Percentiles rank a stretch among this genome's conserved stretches.
Conservation (phyloP, 495 filamentous ascomycete genomes). For the Aspergillus heteromorphus region DNA sequence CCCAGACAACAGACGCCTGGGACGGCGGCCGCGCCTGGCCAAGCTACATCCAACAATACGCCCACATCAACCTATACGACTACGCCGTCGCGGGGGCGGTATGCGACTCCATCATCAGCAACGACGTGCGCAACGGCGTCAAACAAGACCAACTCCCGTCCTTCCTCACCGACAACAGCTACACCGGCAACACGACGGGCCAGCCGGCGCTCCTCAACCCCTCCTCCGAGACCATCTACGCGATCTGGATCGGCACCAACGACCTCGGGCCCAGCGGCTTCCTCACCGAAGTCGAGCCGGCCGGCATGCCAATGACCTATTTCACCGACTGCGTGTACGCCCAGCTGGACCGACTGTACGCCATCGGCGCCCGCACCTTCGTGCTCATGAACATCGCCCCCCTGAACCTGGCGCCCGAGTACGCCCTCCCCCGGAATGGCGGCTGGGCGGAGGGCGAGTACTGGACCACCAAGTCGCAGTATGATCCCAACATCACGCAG, state of each 20-base stretch:
- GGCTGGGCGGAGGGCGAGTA: constrained; percentile 48
- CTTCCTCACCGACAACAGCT: constrained; percentile 53
- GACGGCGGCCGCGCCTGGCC: constrained; percentile 59
- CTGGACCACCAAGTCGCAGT: constrained; percentile 50
- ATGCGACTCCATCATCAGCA: constrained; percentile 51
- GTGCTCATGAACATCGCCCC: constrained; percentile 61
- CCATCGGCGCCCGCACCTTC: constrained; percentile 59
- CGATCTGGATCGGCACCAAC: constrained; percentile 74
- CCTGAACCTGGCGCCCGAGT: constrained; percentile 55
- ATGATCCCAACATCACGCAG: constrained; percentile 45
- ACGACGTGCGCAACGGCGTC: constrained; percentile 58
- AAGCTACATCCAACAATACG: constrained; percentile 52
- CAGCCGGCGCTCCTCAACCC: constrained; percentile 44
- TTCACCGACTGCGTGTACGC: constrained; percentile 60
- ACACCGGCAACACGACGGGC: constrained; percentile 30
- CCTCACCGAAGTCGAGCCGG: constrained; percentile 52
- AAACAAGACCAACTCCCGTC: constrained; percentile 33
- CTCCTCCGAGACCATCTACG: constrained; percentile 55
- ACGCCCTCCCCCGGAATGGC: constrained; percentile 42
- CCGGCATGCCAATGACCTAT: constrained; percentile 51
- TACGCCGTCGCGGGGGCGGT: constrained; percentile 66
- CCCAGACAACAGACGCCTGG: not conserved
- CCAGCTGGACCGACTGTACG: constrained; percentile 52
- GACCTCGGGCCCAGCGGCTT: constrained; percentile 60
- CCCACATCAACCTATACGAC: constrained; percentile 55